These are phyloP conservation scores for Chaetomium strumarium DNA, from an alignment of 2,329 filamentous ascomycete species.

Conservation along the genomic window DNA sequence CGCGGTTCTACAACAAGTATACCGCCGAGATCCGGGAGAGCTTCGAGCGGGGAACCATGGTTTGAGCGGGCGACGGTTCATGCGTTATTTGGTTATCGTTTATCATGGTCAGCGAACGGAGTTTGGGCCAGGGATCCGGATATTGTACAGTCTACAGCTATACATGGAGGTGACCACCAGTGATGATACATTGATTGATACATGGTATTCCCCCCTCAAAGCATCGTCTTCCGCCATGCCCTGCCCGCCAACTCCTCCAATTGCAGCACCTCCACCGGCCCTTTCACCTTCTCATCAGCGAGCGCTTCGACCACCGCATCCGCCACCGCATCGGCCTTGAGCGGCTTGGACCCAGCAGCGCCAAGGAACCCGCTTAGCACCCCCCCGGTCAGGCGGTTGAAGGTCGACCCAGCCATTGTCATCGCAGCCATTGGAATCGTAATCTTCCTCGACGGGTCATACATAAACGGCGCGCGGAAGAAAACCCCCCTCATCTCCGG, in stretches of 20 bases:
- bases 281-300: conserved; percentile 63
- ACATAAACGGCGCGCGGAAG: conserved; percentile 80
- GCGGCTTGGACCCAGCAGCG: conserved; percentile 67
- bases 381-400: conserved; percentile 74
- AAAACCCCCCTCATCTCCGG: conserved; percentile 74
- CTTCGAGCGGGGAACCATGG: conserved; percentile 95
- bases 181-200: conserved; percentile 5
- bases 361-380: conserved; percentile 73
- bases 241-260: conserved; percentile 77
- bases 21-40: conserved; percentile 94
- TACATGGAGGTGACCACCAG: conserved; percentile 4
- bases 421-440: conserved; percentile 80
- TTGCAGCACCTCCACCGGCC: conserved; percentile 69
- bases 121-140: conserved; percentile 11
- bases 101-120: conserved; percentile 12
- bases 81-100: conserved; percentile 1
- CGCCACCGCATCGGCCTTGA: conserved; percentile 81
- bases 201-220: conserved; percentile 43
- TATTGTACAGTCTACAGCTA: conserved; percentile 32
- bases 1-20: conserved; percentile 97
- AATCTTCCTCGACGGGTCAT: conserved; percentile 72
- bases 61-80: conserved; percentile 46
- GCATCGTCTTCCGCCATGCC: conserved; percentile 86
- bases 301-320: conserved; percentile 87
- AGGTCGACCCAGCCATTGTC: conserved; percentile 65